These are phyloP conservation scores for Thelephora aurantiotincta DNA, from an alignment of 768 basidiomycete species.

Conservation along the genomic window DNA sequence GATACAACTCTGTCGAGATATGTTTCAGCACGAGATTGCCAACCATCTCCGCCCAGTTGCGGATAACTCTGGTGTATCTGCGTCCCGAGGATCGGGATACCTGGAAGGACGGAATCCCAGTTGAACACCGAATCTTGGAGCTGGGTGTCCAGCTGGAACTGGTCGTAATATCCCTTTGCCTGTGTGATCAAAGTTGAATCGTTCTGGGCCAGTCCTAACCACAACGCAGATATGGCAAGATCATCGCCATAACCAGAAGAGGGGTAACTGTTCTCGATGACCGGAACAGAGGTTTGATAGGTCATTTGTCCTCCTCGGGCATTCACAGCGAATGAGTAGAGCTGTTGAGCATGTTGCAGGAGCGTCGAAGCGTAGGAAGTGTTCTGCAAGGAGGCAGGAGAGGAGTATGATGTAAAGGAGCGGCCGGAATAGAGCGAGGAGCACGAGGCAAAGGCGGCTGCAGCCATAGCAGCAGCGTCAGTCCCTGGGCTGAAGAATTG, in stretches of 20 bases:
- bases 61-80: slow-evolving; percentile 54
- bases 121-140: slow-evolving; percentile 48
- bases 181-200: slow-evolving; percentile 43
- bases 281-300: slow-evolving; percentile 62
- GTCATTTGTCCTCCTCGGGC: slow-evolving; percentile 42
- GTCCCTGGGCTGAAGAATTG: slow-evolving; percentile 52
- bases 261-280: slow-evolving; percentile 46
- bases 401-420: slow-evolving; percentile 36
- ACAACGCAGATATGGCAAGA: slow-evolving; percentile 59
- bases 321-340: slow-evolving; percentile 67
- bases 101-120: slow-evolving; percentile 81
- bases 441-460: slow-evolving; percentile 82
- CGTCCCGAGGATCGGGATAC: slow-evolving; percentile 57
- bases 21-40: slow-evolving; percentile 56
- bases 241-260: slow-evolving; percentile 68
- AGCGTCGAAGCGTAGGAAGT: slow-evolving; percentile 57
- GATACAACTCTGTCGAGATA: slow-evolving; percentile 67
- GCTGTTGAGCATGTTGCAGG: slow-evolving; percentile 54
- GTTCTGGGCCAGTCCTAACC: slow-evolving; percentile 60
- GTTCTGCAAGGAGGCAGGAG: slow-evolving; percentile 59
- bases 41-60: slow-evolving; percentile 37
- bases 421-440: slow-evolving; percentile 64
- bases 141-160: slow-evolving; percentile 35
- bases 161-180: slow-evolving; percentile 35
- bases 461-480: slow-evolving; percentile 72